Percentiles rank a stretch among this genome's conserved stretches.
Conservation (phyloP, 2,329 filamentous ascomycete genomes). For the Colletotrichum chrysophilum region DNA sequence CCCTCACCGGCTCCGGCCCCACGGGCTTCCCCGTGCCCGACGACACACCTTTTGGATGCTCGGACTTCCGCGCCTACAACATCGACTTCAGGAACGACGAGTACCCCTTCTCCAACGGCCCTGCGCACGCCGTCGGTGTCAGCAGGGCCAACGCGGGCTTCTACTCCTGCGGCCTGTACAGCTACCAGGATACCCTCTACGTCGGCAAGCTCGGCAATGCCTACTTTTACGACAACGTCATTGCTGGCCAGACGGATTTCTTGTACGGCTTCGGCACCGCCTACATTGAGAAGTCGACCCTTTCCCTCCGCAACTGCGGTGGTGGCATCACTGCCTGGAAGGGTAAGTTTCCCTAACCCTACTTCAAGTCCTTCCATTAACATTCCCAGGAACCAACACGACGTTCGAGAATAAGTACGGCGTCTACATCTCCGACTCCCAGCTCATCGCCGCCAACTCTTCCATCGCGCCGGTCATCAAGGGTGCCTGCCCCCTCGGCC, state of each 20-base stretch:
- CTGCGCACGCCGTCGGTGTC: conserved; percentile 64
- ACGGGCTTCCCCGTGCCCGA: conserved; percentile 65
- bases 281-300: conserved; percentile 59
- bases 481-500: conserved; percentile 60
- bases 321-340: conserved; percentile 76
- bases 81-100: conserved; percentile 69
- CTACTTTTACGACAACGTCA: conserved; percentile 65
- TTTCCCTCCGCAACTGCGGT: conserved; percentile 65
- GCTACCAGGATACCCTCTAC: conserved; percentile 68
- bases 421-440: conserved; percentile 64
- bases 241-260: conserved; percentile 73
- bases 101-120: conserved; percentile 54
- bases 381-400: conserved; percentile 53
- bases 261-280: conserved; percentile 72
- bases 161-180: conserved; percentile 70
- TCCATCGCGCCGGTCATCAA: conserved; percentile 38
- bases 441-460: conserved; percentile 59
- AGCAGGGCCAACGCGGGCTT: conserved; percentile 70
- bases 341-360: conserved; percentile 33
- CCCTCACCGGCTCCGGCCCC: conserved; percentile 65
- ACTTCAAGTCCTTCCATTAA: background rate
- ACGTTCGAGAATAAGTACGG: conserved; percentile 72
- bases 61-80: conserved; percentile 70
- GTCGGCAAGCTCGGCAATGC: conserved; percentile 52
- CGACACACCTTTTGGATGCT: conserved; percentile 67